Percentiles rank a stretch among this genome's conserved stretches.
Conservation (phyloP, 129 eudicot species). For the Oenanthe sinensis region DNA sequence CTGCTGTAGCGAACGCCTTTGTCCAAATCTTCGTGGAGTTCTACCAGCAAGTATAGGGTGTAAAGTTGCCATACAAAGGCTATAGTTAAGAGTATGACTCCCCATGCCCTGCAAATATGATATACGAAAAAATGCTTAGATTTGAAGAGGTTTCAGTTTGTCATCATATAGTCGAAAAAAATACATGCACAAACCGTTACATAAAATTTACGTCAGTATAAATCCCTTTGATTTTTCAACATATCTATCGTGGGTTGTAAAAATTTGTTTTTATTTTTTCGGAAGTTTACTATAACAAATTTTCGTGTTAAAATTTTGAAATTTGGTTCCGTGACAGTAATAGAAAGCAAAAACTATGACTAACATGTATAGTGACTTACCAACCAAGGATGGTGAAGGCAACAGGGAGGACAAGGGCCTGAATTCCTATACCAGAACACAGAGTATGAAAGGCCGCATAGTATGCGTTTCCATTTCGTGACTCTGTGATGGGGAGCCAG, state of each 20-base stretch:
- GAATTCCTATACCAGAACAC: slow-evolving; percentile 25
- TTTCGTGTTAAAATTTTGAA: background rate
- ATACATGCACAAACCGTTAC: too few relatives aligned
- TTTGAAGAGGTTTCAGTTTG: too few relatives aligned
- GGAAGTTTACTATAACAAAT: too few relatives aligned
- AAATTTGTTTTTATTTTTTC: too few relatives aligned
- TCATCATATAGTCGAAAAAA: too few relatives aligned
- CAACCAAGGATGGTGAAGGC: slow-evolving; percentile 29
- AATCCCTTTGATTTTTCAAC: too few relatives aligned
- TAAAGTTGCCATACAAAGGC: slow-evolving; percentile 22
- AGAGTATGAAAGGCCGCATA: slow-evolving; percentile 22
- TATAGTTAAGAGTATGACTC: slow-evolving; percentile 6
- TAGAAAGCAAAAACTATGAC: background rate
- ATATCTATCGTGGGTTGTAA: too few relatives aligned
- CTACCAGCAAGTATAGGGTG: slow-evolving; percentile 13
- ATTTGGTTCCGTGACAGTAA: background rate
- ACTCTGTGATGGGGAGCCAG: slow-evolving; percentile 32
- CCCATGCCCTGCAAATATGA: slow-evolving; percentile 21
- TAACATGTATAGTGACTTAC: slow-evolving; percentile 6
- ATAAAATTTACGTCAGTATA: too few relatives aligned
- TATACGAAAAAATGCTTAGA: background rate
- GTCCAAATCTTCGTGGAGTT: slow-evolving; percentile 19
- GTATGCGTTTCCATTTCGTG: slow-evolving; percentile 19
- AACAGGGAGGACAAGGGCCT: slow-evolving; percentile 25
- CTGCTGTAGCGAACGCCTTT: slow-evolving; percentile 22